Evolutionary conservation across 2,329 filamentous ascomycete genomes (phyloP).

Genomic region (Sporothrix variecibatus): DNA sequence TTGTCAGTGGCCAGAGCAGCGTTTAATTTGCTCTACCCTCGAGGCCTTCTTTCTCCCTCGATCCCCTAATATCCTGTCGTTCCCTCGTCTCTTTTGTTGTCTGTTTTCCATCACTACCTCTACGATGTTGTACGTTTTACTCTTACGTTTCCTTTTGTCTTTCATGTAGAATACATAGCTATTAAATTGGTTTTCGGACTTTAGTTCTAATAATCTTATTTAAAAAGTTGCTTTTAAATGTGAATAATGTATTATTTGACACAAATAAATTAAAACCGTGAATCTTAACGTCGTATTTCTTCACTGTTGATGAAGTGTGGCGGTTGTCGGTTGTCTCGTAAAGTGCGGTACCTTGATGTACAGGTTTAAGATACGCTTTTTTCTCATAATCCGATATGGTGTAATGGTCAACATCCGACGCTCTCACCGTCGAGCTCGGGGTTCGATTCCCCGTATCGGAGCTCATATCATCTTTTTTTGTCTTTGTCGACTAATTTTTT

Average conservation of each 20-base stretch:
- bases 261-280: too few relatives aligned
- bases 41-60: background rate
- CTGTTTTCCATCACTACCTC: background rate
- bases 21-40: background rate
- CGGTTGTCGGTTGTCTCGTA: background rate
- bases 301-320: too few relatives aligned
- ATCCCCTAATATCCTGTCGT: background rate
- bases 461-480: conserved; percentile 19
- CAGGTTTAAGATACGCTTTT: background rate
- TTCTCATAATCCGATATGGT: conserved; percentile 30
- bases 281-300: too few relatives aligned
- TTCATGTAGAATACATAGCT: background rate
- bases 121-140: too few relatives aligned
- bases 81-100: background rate
- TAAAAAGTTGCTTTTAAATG: too few relatives aligned
- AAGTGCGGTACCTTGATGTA: background rate
- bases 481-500: background rate
- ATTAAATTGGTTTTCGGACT: too few relatives aligned
- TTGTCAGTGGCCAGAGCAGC: too few relatives aligned
- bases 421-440: conserved; percentile 33
- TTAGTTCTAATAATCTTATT: too few relatives aligned
- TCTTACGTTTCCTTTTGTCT: background rate
- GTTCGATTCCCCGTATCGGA: conserved; percentile 33
- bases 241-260: too few relatives aligned
- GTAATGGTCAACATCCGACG: conserved; percentile 33